Evolutionary conservation across 495 filamentous ascomycete species (phyloP).

Genomic region (Aspergillus biplanus): DNA sequence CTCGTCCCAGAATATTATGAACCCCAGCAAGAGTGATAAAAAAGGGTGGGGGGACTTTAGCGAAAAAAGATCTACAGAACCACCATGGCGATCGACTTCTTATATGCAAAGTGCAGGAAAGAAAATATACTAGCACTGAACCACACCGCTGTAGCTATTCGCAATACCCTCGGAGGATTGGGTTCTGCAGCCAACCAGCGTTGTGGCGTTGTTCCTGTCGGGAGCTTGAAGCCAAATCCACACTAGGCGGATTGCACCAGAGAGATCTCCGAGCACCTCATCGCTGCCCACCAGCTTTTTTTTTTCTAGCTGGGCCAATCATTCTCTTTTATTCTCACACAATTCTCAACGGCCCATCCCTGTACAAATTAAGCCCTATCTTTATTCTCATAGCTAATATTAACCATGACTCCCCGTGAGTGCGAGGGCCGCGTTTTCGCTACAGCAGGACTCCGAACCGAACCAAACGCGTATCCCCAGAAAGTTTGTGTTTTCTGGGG

Average conservation of each 20-base stretch:
- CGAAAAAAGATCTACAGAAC: not conserved
- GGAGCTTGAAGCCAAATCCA: not conserved
- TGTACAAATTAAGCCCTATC: too few relatives aligned
- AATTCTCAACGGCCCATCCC: too few relatives aligned
- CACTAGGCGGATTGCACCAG: constrained; percentile 25
- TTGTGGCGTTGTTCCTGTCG: constrained; percentile 1
- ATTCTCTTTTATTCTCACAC: too few relatives aligned
- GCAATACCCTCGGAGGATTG: not conserved
- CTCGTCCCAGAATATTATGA: not conserved
- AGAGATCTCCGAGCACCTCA: constrained; percentile 29
- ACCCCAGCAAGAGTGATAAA: too few relatives aligned
- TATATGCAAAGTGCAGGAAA: constrained; percentile 7
- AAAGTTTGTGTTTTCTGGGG: not conserved
- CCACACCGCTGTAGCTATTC: not conserved
- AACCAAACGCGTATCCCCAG: not conserved
- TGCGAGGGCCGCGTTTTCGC: too few relatives aligned
- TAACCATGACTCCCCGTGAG: too few relatives aligned
- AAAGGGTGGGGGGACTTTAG: too few relatives aligned
- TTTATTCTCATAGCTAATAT: too few relatives aligned
- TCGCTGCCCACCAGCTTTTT: constrained; percentile 18
- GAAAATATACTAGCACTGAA: not conserved
- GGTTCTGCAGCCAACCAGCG: constrained; percentile 12
- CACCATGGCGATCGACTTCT: not conserved
- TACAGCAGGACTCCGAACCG: too few relatives aligned
- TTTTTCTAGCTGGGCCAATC: not conserved